Evolutionary conservation across 129 eudicot genomes (phyloP), one percentile per base, ranked within the genome.

Genomic region (Artemisia tridentata): DNA sequence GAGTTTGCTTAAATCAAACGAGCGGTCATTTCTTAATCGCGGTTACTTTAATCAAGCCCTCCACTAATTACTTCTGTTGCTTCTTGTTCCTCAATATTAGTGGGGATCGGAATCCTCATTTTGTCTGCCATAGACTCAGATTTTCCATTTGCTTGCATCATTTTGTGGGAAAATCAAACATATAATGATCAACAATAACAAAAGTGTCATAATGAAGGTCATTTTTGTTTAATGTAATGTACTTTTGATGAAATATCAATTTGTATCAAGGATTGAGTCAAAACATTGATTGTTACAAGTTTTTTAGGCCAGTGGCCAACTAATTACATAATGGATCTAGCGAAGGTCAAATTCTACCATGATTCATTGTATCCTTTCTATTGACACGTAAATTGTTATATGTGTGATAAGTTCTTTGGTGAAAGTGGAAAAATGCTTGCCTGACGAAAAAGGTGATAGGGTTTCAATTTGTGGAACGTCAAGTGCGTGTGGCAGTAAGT

Each of bases 61-160:
- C 66, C 81, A 77, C 66, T 70, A 53, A 70, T 77, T 50, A 52
- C 71, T 51, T 69, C 52, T 9, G 49, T 69, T 77, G 65, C 81
- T 62, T 69, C 63, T 63, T 70, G 72, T 52, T 77, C 77, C 60
- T 61, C 62, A 63, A 45, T 56, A 23, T 52, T 17, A 55, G 81
- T 77, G 81, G 80, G 67, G 72, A 34, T 34, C 41, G 41, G 41
- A 63, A 77, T 70, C 67, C 67, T 77, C 52, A 52, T 71, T 70
- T 70, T 77, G 81, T 77, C 76, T 63, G 76, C 81, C 81, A 77
- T 41, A 45, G 20, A 50, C 18, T 77, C 63, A 23, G 72, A 63
- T 69, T 76, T 77, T 49, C 71, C 66, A 69, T 52, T 69, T 77
- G 76, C 72, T 77, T 77, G 67, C 81, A 77, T 70, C 76, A 71